Evolutionary conservation across 495 filamentous ascomycete genomes (phyloP).

Genomic region (Xylaria nigripes): DNA sequence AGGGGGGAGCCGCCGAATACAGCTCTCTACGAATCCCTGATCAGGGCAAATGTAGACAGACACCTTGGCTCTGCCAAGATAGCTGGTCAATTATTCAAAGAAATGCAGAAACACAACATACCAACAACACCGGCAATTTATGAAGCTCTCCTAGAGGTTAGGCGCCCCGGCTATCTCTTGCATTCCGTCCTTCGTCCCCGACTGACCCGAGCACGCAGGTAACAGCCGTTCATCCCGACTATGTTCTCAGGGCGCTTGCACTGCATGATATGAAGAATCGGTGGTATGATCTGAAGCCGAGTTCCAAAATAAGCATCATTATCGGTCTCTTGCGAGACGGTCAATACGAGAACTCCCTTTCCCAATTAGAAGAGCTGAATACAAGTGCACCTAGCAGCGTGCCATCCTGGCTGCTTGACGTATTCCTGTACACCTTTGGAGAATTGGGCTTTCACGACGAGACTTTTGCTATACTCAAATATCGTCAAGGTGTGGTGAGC

Average conservation of each 20-base stretch:
- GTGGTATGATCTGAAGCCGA: constrained; percentile 58
- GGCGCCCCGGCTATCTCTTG: constrained; percentile 5
- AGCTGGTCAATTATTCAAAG: constrained; percentile 52
- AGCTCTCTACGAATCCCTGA: constrained; percentile 63
- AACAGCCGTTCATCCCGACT: constrained; percentile 79
- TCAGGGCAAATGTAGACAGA: constrained; percentile 58
- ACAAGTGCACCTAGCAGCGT: constrained; percentile 46
- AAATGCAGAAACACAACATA: constrained; percentile 58
- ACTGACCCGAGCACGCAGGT: constrained; percentile 38
- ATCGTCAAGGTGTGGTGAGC: constrained; percentile 38
- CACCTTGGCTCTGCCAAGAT: constrained; percentile 54
- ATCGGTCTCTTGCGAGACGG: constrained; percentile 69
- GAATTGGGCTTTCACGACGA: constrained; percentile 67
- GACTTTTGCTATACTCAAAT: constrained; percentile 55
- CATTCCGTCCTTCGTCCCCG: background rate
- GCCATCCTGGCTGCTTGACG: constrained; percentile 65
- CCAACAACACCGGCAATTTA: constrained; percentile 55
- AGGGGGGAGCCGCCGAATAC: constrained; percentile 55
- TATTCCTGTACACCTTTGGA: constrained; percentile 62
- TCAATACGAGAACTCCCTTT: constrained; percentile 72
- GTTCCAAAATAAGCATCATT: constrained; percentile 60
- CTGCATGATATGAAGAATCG: constrained; percentile 59
- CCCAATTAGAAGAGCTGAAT: constrained; percentile 60
- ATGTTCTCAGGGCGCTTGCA: constrained; percentile 62
- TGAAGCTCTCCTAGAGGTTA: constrained; percentile 63